Evolutionary conservation across 1,284 basidiomycete genomes (phyloP).

Genomic region (Cutaneotrichosporon dermatis): DNA sequence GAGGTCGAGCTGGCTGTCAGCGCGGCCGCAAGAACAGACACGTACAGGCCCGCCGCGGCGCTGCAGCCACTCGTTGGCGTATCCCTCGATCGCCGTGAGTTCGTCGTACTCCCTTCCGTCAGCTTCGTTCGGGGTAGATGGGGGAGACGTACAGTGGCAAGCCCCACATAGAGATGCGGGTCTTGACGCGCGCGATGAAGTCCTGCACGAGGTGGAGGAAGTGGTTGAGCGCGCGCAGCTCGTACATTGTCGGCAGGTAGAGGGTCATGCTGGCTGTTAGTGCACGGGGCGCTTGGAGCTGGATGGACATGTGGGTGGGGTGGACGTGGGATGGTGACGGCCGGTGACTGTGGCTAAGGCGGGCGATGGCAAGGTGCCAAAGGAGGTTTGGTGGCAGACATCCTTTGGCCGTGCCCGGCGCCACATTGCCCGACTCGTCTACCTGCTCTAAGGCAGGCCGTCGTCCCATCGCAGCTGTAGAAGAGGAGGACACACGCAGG

Average conservation of each 20-base stretch:
- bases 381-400: not conserved
- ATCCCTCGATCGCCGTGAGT: not conserved
- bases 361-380: not conserved
- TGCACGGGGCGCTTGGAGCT: no score
- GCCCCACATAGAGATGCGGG: conserved; percentile 1
- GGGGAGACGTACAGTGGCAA: not conserved
- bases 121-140: not conserved
- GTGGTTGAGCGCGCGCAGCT: not conserved
- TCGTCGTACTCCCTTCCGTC: not conserved
- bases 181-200: not conserved
- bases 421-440: no score
- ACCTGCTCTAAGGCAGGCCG: no score
- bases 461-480: not conserved
- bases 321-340: no score
- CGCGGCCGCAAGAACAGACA: not conserved
- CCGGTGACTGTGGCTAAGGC: no score
- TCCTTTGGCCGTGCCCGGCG: no score
- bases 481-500: no score
- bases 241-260: not conserved
- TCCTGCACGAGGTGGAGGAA: not conserved
- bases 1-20: conserved; percentile 2
- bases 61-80: conserved; percentile 2
- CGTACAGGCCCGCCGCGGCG: not conserved
- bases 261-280: not conserved
- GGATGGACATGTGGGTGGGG: no score